Evolutionary conservation across 2,329 filamentous ascomycete genomes (phyloP).

Genomic region (Xenoacremonium recifei): DNA sequence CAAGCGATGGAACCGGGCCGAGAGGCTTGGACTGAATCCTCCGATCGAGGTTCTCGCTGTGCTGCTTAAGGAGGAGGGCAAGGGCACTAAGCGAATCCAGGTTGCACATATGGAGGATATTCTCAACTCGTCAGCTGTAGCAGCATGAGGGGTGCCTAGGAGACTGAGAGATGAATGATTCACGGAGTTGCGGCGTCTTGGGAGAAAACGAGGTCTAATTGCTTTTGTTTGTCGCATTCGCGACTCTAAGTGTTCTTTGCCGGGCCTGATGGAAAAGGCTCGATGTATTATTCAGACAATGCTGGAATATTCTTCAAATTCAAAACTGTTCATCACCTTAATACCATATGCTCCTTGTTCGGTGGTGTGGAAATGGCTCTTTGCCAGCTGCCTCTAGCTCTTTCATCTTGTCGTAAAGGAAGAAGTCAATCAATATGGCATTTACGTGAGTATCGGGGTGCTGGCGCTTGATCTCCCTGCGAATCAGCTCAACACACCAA

Average conservation of each 20-base stretch:
- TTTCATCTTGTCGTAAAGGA: slow-evolving; percentile 93
- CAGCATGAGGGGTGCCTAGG: slow-evolving; percentile 24
- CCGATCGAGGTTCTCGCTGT: slow-evolving; percentile 90
- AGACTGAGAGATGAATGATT: slow-evolving; percentile 2
- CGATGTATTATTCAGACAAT: too few species aligned
- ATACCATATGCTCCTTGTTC: slow-evolving; percentile 95
- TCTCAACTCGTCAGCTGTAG: slow-evolving; percentile 48
- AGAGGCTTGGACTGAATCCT: slow-evolving; percentile 78
- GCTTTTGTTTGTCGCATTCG: too few species aligned
- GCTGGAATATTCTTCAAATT: too few species aligned
- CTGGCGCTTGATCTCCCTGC: slow-evolving; percentile 70
- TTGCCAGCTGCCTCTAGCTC: slow-evolving; percentile 65
- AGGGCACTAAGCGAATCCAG: slow-evolving; percentile 53
- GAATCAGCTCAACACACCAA: slow-evolving; percentile 90
- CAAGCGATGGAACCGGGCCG: slow-evolving; percentile 85
- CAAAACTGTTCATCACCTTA: slow-evolving; percentile 36
- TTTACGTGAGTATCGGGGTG: slow-evolving; percentile 75
- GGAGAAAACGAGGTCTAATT: slow-evolving; percentile 8
- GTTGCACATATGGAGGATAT: slow-evolving; percentile 73
- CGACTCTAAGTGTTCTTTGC: too few species aligned
- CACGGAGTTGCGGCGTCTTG: slow-evolving; percentile 11
- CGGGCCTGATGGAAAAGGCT: too few species aligned
- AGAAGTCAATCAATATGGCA: slow-evolving; percentile 94
- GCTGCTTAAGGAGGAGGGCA: slow-evolving; percentile 68
- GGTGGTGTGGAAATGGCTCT: slow-evolving; percentile 70